Base-by-base conservation (phyloP, 2,329 filamentous ascomycete species). In the Fusarium gaditjirri region DNA sequence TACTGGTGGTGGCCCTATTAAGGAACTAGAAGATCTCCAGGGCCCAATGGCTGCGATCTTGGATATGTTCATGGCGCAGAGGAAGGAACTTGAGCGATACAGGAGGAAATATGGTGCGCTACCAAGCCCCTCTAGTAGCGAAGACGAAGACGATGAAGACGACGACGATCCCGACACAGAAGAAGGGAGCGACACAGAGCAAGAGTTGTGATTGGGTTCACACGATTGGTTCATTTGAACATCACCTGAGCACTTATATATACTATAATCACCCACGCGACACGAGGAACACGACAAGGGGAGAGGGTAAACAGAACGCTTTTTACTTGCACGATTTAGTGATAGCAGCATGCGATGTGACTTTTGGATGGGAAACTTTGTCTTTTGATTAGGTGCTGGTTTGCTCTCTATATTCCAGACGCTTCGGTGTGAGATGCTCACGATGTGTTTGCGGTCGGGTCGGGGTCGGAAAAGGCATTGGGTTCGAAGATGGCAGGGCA, bases 41-140 rank as follows among this genome's bases (percentile, higher is more conserved):
- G 92, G 89, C 25, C 93, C 94, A 6, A 97, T 98, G 87, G 81
- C 86, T 16, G 89, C 91, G 21, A 87, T 98, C 25, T 85, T 97
- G 25, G 83, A 84, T 46, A 86, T 87, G 46, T 84, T 95, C 36
- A 83, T 87, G 39, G 80, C 83, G 35, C 89, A 93, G 77, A 82
- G 94, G 64, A 84, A 85, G 35, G 90, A 94, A 78, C 83, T 94
- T 52, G 85, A 89, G 77, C 82, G 81, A 63, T 91, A 92, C 80
- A 90, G 87, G 77, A 83, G 83, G 35, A 82, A 78, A 54, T 90
- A 84, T 68, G 88, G 88, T 43, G 80, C 82, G 9, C 76, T 89
- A 38, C 75, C 76, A 21, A 73, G 63, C 29, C 35, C 65, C 21
- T 70, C 70, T 11, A 78, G 78, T 55, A 77, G 75, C 63, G 69